Percentiles rank a stretch among this genome's conserved stretches.
These are phyloP conservation scores for Ramichloridium luteum DNA, from an alignment of 2,329 filamentous ascomycete species.

Conservation along the genomic window DNA sequence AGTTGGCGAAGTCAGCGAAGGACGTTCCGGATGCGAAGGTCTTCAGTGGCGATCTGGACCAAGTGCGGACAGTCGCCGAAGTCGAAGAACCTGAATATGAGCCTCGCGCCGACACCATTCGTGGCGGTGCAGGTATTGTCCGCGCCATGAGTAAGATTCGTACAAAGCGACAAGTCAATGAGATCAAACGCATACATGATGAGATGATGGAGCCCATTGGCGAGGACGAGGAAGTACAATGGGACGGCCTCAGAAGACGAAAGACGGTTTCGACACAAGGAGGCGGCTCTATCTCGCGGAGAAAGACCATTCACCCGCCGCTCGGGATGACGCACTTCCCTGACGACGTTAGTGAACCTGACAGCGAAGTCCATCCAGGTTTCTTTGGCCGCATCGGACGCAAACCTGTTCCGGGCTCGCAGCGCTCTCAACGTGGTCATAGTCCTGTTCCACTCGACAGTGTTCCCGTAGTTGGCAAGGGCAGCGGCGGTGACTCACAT, in stretches of 20 bases:
- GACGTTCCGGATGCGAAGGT: conserved; percentile 90
- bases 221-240: conserved; percentile 74
- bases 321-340: conserved; percentile 82
- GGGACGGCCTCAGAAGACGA: conserved; percentile 77
- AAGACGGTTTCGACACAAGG: conserved; percentile 36
- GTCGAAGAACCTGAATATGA: conserved; percentile 94
- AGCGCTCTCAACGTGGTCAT: conserved; percentile 14
- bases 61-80: conserved; percentile 88
- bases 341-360: conserved; percentile 33
- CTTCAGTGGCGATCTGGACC: conserved; percentile 84
- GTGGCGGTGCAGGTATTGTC: conserved; percentile 78
- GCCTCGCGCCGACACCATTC: conserved; percentile 90
- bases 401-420: conserved; percentile 7
- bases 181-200: conserved; percentile 64
- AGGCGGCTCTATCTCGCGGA: conserved; percentile 31
- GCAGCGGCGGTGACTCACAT: conserved; percentile 28
- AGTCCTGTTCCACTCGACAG: conserved; percentile 26
- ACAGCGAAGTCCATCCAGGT: conserved; percentile 34
- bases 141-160: conserved; percentile 66
- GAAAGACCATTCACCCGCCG: conserved; percentile 55
- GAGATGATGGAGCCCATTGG: conserved; percentile 63
- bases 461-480: conserved; percentile 17
- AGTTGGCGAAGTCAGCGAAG: conserved; percentile 96
- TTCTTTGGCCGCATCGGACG: conserved; percentile 30
- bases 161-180: conserved; percentile 65